Percentiles rank a stretch among this genome's conserved stretches.
Evolutionary conservation across 306 rosid species (phyloP).

Genomic region (Vigna hirtella): DNA sequence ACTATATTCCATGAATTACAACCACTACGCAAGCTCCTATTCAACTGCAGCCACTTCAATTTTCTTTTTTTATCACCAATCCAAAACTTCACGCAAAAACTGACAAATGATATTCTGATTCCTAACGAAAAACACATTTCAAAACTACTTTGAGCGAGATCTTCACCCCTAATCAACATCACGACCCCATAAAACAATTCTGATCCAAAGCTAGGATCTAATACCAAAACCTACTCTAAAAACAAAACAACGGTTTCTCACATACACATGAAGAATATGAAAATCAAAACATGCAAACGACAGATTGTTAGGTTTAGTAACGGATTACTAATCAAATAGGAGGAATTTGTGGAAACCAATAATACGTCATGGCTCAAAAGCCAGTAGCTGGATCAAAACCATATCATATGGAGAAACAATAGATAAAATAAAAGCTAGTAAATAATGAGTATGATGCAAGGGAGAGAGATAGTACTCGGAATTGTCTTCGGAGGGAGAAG

Average conservation of each 20-base stretch:
- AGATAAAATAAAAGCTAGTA: conserved; percentile 15
- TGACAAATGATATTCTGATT: neutral
- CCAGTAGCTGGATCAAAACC: conserved; percentile 43
- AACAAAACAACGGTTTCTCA: neutral
- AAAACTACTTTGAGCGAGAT: neutral
- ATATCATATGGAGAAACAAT: neutral
- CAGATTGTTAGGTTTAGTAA: neutral
- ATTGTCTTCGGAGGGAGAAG: conserved; percentile 65
- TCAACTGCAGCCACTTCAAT: neutral
- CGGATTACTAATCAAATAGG: conserved; percentile 47
- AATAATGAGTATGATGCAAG: conserved; percentile 31
- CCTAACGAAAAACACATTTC: neutral
- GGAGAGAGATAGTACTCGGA: conserved; percentile 64
- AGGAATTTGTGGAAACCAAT: conserved; percentile 9
- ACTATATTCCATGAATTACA: neutral
- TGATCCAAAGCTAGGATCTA: conserved; percentile 24
- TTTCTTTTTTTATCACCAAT: neutral
- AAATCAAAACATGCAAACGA: conserved; percentile 64
- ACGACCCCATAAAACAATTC: neutral
- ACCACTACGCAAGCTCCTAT: neutral
- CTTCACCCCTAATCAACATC: conserved; percentile 13
- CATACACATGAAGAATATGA: conserved; percentile 35
- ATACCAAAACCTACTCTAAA: conserved; percentile 28
- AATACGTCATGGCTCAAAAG: conserved; percentile 25
- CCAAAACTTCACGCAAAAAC: conserved; percentile 4